A percentile compares a stretch with the other conserved stretches of the same genome.
Evolutionary conservation across 495 filamentous ascomycete genomes (phyloP).

Genomic region (Trichocladium uniseriatum): DNA sequence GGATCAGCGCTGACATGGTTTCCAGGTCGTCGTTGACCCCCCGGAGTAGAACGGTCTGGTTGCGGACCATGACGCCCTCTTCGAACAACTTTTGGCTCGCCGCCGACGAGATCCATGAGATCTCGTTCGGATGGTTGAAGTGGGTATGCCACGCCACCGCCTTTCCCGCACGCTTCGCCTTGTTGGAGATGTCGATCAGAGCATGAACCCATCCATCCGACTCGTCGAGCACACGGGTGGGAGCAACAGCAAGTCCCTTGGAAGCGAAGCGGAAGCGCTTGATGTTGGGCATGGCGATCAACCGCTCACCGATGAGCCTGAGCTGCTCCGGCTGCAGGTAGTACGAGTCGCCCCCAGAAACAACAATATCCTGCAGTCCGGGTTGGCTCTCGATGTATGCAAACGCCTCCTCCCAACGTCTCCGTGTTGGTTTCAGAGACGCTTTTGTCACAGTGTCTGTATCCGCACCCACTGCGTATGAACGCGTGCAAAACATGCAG

Average conservation of each 20-base stretch:
- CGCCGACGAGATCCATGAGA: constrained; percentile 47
- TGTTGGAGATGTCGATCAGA: constrained; percentile 38
- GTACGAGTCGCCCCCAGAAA: constrained; percentile 51
- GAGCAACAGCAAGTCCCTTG: constrained; percentile 47
- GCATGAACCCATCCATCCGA: constrained; percentile 44
- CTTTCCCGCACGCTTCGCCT: constrained; percentile 42
- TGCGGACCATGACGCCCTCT: constrained; percentile 42
- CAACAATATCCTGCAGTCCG: constrained; percentile 43
- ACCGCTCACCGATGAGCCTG: constrained; percentile 30
- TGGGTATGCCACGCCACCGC: constrained; percentile 53
- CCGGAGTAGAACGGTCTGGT: constrained; percentile 45
- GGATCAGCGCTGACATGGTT: constrained; percentile 44
- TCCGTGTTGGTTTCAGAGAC: constrained; percentile 31
- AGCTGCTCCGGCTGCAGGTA: constrained; percentile 34
- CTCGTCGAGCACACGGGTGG: constrained; percentile 40
- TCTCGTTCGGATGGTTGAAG: constrained; percentile 52
- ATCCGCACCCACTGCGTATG: constrained; percentile 44
- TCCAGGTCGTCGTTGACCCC: constrained; percentile 47
- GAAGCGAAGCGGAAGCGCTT: constrained; percentile 48
- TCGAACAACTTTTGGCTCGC: constrained; percentile 42
- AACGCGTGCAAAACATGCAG: constrained; percentile 51
- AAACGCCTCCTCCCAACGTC: constrained; percentile 39
- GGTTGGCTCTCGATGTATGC: constrained; percentile 43
- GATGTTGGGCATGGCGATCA: constrained; percentile 34
- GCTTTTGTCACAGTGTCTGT: constrained; percentile 43